These are phyloP conservation scores for Phragmites australis DNA, from an alignment of 176 grass and related monocot genomes.

Conservation along the genomic window DNA sequence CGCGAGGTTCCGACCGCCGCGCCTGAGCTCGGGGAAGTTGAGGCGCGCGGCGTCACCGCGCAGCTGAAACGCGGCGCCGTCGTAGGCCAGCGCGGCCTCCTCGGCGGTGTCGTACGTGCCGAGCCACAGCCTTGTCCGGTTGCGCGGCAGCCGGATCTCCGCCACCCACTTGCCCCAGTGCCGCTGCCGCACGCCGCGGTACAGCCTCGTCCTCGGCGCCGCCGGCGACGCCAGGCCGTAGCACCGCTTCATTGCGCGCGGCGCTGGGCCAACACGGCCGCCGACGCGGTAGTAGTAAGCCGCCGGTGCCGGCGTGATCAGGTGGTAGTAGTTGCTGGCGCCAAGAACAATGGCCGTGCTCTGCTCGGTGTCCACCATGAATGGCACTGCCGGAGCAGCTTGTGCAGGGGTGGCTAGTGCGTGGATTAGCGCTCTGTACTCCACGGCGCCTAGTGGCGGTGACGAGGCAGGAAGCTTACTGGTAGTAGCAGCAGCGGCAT, in stretches of 20 bases:
- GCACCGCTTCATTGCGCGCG: slow-evolving; percentile 48
- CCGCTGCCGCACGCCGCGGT: slow-evolving; percentile 82
- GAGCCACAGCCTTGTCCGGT: slow-evolving; percentile 71
- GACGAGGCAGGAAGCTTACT: neutral
- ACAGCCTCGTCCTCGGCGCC: slow-evolving; percentile 42
- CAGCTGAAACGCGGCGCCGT: slow-evolving; percentile 67
- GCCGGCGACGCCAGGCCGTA: neutral
- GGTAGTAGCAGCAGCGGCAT: neutral
- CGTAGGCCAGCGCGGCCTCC: slow-evolving; percentile 73
- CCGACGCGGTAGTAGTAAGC: neutral
- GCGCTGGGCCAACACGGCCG: slow-evolving; percentile 1
- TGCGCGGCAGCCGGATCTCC: slow-evolving; percentile 79
- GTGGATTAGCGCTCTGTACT: slow-evolving; percentile 25
- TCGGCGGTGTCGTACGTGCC: slow-evolving; percentile 75
- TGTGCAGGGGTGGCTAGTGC: neutral
- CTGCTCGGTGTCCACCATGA: slow-evolving; percentile 1
- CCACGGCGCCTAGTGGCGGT: neutral
- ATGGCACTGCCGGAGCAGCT: neutral
- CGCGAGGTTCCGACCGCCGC: slow-evolving; percentile 20
- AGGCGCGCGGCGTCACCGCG: slow-evolving; percentile 67
- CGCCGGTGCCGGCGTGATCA: slow-evolving; percentile 6
- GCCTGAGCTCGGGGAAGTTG: slow-evolving; percentile 66
- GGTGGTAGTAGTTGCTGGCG: neutral
- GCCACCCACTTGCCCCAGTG: slow-evolving; percentile 98
- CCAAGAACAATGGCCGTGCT: neutral